Evolutionary conservation across 768 basidiomycete genomes (phyloP), one percentile per base, ranked within the genome.

Genomic region (Macrolepiota fuliginosa): DNA sequence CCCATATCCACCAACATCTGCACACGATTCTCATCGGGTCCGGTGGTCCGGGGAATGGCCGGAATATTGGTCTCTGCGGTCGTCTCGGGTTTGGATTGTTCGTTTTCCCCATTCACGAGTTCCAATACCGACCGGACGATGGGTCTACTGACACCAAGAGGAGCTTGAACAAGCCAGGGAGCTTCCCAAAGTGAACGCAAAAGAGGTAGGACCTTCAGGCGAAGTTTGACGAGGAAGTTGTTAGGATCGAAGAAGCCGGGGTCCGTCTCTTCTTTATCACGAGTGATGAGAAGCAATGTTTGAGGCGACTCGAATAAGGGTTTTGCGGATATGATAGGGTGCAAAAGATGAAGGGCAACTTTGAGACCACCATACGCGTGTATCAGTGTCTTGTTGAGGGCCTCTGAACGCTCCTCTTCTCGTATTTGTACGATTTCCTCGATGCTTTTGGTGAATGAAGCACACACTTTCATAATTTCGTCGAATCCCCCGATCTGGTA

Each of bases 1-100:
- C 97, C 97, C 97, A 99, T 98, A 68, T 98, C 97, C 10, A 86
- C 89, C 58, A 98, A 79, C 67, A 94, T 90, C 54, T 85, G 83
- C 56, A 98, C 85, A 37, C 89, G 85, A 50, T 80, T 81, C 71
- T 95, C 93, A 70, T 94, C 91, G 0, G 90, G 84, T 12, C 81
- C 85, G 62, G 79, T 74, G 63, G 71, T 71, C 24, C 74, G 77
- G 22, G 74, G 69, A 42, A 72, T 64, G 25, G 65, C 67, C 37
- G 74, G 67, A 24, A 67, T 61, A 32, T 74, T 66, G 65, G 22
- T 69, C 3, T 81, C 79, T 42, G 70, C 68, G 46, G 74, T 69
- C 29, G 75, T 55, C 27, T 85, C 82, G 3, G 75, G 79, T 59
- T 83, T 84, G 17, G 76, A 70, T 60, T 90, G 89, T 68, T 97